Conservation (phyloP, 352 stramenopile genomes). For the Phytophthora kernoviae region DNA sequence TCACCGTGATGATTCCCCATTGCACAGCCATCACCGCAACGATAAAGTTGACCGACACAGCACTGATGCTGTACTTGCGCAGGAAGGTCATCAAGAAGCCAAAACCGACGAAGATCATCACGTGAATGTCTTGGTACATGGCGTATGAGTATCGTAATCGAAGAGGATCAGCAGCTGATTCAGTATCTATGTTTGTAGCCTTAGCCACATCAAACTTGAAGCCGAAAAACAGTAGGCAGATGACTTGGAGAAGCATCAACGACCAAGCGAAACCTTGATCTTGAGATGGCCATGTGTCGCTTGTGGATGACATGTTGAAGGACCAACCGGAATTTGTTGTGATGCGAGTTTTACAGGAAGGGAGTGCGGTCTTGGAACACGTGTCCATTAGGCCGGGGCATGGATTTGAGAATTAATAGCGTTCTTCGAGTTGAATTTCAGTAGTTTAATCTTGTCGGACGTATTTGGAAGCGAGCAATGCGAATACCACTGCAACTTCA, state of each 20-base stretch:
- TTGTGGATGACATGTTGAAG: background rate
- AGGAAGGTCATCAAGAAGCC: slow-evolving; percentile 89
- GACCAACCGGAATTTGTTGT: no score
- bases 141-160: slow-evolving; percentile 33
- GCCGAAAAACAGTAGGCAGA: slow-evolving; percentile 53
- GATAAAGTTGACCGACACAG: slow-evolving; percentile 77
- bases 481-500: no score
- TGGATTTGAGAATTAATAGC: no score
- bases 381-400: no score
- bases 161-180: background rate
- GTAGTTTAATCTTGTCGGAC: no score
- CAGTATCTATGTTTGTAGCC: slow-evolving; percentile 13
- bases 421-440: no score
- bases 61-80: slow-evolving; percentile 73
- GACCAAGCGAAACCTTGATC: slow-evolving; percentile 46
- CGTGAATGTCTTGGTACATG: slow-evolving; percentile 65
- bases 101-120: slow-evolving; percentile 87
- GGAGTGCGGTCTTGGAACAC: no score
- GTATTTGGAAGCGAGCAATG: no score
- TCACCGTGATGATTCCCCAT: slow-evolving; percentile 70
- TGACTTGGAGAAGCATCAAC: slow-evolving; percentile 42
- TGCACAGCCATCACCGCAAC: slow-evolving; percentile 61
- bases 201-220: slow-evolving; percentile 54
- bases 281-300: slow-evolving; percentile 1
- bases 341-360: no score